Conservation (phyloP, 495 filamentous ascomycete genomes). For the Platismatia glauca region DNA sequence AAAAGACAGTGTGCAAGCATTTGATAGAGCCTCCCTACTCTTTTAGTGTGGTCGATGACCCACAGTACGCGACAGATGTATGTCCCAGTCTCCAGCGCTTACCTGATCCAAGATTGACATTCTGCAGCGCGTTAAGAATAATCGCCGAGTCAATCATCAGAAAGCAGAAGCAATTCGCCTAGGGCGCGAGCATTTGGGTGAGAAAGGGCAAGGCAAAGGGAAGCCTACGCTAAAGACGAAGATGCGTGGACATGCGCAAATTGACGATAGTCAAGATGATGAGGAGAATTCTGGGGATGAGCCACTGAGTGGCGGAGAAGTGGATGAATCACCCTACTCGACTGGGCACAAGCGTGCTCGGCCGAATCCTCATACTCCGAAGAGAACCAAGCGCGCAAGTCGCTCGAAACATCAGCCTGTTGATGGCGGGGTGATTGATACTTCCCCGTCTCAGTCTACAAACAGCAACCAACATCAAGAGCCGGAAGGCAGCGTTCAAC, state of each 20-base stretch:
- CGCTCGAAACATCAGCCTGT: neutral
- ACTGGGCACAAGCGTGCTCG: neutral
- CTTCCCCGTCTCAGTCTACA: neutral
- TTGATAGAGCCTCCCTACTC: slow-evolving; percentile 29
- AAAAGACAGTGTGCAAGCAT: slow-evolving; percentile 37
- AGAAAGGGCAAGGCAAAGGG: slow-evolving; percentile 18
- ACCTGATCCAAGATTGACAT: neutral
- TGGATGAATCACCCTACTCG: neutral
- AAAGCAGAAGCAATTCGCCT: slow-evolving; percentile 19
- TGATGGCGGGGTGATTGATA: neutral
- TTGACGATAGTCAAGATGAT: neutral
- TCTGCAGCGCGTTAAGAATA: slow-evolving; percentile 20
- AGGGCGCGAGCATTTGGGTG: slow-evolving; percentile 15
- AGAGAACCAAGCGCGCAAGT: slow-evolving; percentile 2
- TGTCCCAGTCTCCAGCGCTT: neutral
- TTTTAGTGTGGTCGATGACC: slow-evolving; percentile 31
- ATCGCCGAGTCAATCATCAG: slow-evolving; percentile 24
- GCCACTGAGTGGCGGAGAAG: neutral
- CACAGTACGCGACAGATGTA: slow-evolving; percentile 20
- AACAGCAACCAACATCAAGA: neutral
- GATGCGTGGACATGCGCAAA: neutral
- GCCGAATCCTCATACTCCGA: neutral
- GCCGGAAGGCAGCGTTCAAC: neutral
- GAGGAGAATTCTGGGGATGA: slow-evolving; percentile 10
- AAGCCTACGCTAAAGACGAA: neutral